Conservation (phyloP, 2,329 filamentous ascomycete genomes). For the Mollisia scopiformis region DNA sequence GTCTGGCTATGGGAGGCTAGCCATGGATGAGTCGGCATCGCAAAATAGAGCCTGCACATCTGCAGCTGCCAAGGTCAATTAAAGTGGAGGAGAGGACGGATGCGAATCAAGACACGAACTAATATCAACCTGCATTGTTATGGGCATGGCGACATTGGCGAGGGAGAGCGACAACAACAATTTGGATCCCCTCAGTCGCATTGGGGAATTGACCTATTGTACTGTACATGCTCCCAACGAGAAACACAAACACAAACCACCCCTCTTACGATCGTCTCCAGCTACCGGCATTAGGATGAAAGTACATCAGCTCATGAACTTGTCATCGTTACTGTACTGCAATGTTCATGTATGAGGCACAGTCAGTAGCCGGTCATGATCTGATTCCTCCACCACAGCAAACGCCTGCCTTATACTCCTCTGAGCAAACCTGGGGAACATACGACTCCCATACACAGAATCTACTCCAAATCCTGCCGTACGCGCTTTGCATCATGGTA, state of each 20-base stretch:
- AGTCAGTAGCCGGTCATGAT: too few species aligned
- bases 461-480: not conserved
- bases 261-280: not conserved
- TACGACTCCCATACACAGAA: not conserved
- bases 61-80: not conserved
- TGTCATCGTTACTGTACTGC: not conserved
- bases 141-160: not conserved
- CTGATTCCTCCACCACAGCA: too few species aligned
- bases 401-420: not conserved
- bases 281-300: not conserved
- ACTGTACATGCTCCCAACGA: not conserved
- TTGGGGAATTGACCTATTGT: not conserved
- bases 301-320: not conserved
- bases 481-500: not conserved
- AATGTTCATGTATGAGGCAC: not conserved
- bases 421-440: not conserved
- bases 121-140: not conserved
- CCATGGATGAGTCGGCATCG: slow-evolving; percentile 4
- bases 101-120: not conserved
- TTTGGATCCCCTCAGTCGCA: not conserved
- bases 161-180: not conserved
- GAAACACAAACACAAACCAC: too few species aligned
- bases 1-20: not conserved
- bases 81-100: not conserved
- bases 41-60: not conserved